Conservation (phyloP, 140 eudicot species). For the Oenanthe javanica region DNA sequence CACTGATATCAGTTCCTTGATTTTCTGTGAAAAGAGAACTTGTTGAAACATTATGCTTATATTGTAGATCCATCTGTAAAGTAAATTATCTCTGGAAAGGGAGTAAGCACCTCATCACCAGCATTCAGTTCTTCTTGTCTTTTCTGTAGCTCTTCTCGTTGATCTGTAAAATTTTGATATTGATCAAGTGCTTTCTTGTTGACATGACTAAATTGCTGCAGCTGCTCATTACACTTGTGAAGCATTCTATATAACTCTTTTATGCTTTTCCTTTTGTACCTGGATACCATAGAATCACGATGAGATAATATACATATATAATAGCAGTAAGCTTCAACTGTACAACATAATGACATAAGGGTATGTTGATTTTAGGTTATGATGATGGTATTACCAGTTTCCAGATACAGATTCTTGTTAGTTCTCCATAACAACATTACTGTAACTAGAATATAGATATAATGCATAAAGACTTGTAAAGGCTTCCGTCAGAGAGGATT, state of each 20-base stretch:
- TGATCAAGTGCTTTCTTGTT: conserved; percentile 99
- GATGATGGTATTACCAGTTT: no score
- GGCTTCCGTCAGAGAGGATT: no score
- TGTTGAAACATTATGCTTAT: background rate
- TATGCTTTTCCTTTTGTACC: conserved; percentile 64
- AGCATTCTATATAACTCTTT: conserved; percentile 87
- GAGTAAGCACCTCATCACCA: conserved; percentile 83
- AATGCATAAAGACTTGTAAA: no score
- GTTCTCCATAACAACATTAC: no score
- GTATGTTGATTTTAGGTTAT: no score
- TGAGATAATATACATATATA: background rate
- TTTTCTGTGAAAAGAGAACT: conserved; percentile 54
- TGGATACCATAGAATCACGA: conserved; percentile 21
- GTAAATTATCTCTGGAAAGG: conserved; percentile 9
- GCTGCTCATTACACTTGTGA: conserved; percentile 94
- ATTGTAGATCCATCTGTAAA: conserved; percentile 3
- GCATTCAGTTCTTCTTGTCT: conserved; percentile 95
- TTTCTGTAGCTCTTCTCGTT: conserved; percentile 86
- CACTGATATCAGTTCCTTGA: conserved; percentile 78
- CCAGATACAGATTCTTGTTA: no score
- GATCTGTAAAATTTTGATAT: conserved; percentile 92
- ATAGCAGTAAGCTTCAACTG: background rate
- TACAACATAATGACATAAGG: background rate
- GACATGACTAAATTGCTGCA: conserved; percentile 95
- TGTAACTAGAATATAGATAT: no score